Base-by-base conservation (phyloP, 176 grass and related monocot species). In the Aegilops bicornis region DNA sequence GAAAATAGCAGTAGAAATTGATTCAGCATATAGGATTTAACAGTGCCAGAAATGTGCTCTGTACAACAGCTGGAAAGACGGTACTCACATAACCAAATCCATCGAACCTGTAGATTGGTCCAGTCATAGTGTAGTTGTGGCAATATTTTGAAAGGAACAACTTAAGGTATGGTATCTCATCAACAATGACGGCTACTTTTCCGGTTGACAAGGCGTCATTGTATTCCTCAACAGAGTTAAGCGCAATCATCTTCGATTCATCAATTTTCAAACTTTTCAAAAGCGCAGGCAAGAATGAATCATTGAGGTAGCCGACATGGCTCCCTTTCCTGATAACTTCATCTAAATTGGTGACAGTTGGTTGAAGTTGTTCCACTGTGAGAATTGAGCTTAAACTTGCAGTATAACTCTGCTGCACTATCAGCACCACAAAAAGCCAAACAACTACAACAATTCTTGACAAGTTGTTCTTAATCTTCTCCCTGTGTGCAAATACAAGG, bases 41-140 rank as follows among this genome's bases (percentile, higher is more conserved):
- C 23, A 25, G 54, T 37, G 19, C 22, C 19, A 37, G 30, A 54
- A 37, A 58, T 42, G 7, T 22, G 58, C 48, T 31, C 3, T 33
- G 31, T 11, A 52, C 20, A 86, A 52, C 7, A 78, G 39, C 48
- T 8, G 9, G 43, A 43, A 22, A 61, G n/a, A 29, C n/a, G 31
- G 10, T 63, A 91, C 96, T 86, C 93, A 98, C 96, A 86, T 88
- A 98, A 87, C 96, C 96, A 81, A 98, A 95, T 86, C 96, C 96
- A 77, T 88, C 90, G 9, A 70, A 89, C 83, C 91, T 98, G 79
- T 92, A 92, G 16, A 79, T 95, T 31, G 90, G 91, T 6, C 91
- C 93, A 60, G 91, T 89, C 84, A 93, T 92, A 75, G 93, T 86
- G 81, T 94, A 98, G 58, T 92, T 90, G 81, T 95, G 27, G 59